Evolutionary conservation across 2,329 filamentous ascomycete species (phyloP).

Genomic region (Aspergillus calidoustus): DNA sequence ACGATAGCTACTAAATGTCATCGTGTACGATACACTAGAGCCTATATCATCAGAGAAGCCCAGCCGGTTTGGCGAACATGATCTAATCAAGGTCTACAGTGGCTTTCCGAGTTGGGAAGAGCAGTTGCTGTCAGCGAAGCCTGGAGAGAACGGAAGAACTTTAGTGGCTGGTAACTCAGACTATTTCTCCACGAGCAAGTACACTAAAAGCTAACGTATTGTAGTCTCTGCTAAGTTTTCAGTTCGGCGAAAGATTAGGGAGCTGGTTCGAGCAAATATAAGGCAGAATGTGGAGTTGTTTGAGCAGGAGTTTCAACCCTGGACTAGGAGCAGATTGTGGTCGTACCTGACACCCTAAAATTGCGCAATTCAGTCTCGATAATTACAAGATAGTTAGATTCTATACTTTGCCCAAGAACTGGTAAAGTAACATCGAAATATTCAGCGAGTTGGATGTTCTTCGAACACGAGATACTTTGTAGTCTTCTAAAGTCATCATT

Average conservation of each 20-base stretch:
- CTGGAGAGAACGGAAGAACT: conserved; percentile 15
- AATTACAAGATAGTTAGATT: background rate
- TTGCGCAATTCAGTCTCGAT: background rate
- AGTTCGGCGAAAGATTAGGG: conserved; percentile 20
- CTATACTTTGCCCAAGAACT: background rate
- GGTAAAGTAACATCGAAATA: background rate
- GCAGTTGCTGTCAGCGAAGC: conserved; percentile 17
- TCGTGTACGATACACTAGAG: conserved; percentile 9
- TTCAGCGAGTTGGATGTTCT: background rate
- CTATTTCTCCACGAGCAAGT: background rate
- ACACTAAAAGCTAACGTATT: conserved; percentile 8
- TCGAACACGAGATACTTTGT: too few species aligned
- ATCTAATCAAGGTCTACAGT: conserved; percentile 25
- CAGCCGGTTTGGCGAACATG: conserved; percentile 24
- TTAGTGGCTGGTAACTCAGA: conserved; percentile 14
- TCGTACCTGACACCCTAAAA: conserved; percentile 17
- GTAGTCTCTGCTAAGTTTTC: conserved; percentile 21
- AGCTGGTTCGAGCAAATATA: conserved; percentile 19
- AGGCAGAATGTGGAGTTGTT: conserved; percentile 24
- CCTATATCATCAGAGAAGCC: background rate
- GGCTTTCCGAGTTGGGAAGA: conserved; percentile 20
- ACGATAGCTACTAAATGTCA: conserved; percentile 12
- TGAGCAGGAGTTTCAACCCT: conserved; percentile 30
- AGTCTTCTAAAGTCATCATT: too few species aligned
- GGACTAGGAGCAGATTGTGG: conserved; percentile 16